Evolutionary conservation across 2,329 filamentous ascomycete genomes (phyloP).

Genomic region (Aspergillus sp.): DNA sequence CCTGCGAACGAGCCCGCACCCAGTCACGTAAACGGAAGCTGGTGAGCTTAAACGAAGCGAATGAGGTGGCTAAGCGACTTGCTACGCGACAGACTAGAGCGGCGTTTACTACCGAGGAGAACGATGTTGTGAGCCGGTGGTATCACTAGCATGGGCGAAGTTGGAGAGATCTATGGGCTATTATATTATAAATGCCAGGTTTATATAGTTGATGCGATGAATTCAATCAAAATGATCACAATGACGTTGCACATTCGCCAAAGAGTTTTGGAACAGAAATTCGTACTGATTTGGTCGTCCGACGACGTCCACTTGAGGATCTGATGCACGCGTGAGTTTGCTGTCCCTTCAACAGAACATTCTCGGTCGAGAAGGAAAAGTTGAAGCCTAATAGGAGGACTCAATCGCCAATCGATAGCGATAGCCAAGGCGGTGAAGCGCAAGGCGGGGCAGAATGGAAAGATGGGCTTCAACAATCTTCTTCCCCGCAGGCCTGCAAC

Average conservation of each 20-base stretch:
- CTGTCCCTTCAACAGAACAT: too few species aligned
- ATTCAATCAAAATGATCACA: too few species aligned
- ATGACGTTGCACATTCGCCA: too few species aligned
- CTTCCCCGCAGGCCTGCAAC: neutral
- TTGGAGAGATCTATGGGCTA: neutral
- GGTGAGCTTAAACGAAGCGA: slow-evolving; percentile 61
- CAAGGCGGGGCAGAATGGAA: slow-evolving; percentile 11
- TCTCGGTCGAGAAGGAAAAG: too few species aligned
- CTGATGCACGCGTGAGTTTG: too few species aligned
- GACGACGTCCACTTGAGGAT: too few species aligned
- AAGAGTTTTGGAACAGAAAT: too few species aligned
- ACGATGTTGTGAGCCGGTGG: neutral
- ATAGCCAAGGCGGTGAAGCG: slow-evolving; percentile 13
- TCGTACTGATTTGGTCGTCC: too few species aligned
- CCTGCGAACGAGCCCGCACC: slow-evolving; percentile 31
- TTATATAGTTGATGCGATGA: too few species aligned
- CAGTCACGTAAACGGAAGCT: slow-evolving; percentile 51
- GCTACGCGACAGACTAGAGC: slow-evolving; percentile 25
- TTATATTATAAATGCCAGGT: too few species aligned
- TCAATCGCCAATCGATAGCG: too few species aligned
- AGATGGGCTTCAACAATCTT: neutral
- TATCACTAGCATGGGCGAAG: neutral
- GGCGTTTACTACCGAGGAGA: neutral
- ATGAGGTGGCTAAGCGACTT: slow-evolving; percentile 60
- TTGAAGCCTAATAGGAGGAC: too few species aligned